These are phyloP conservation scores for Heimioporus sp. DNA, from an alignment of 768 basidiomycete species.

Conservation along the genomic window DNA sequence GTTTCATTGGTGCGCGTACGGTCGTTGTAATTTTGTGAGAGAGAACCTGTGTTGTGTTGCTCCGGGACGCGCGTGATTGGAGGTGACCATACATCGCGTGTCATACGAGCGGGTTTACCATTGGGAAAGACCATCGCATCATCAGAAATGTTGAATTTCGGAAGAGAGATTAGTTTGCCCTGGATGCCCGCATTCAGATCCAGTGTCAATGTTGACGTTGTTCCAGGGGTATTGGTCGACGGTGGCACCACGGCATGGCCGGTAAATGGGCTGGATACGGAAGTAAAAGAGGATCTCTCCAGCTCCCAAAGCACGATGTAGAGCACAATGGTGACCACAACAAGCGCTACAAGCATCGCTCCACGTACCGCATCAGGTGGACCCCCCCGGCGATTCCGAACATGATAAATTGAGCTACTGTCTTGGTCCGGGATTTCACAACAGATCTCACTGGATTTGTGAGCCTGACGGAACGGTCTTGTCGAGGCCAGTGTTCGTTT, in stretches of 20 bases:
- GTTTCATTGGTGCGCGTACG: not conserved
- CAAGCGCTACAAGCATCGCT: slow-evolving; percentile 14
- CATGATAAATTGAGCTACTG: not conserved
- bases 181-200: not conserved
- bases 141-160: not conserved
- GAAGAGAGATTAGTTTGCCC: not conserved
- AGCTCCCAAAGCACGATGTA: slow-evolving; percentile 21
- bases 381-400: slow-evolving; percentile 1
- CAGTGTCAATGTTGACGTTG: not conserved
- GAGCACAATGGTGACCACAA: slow-evolving; percentile 21
- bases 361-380: slow-evolving; percentile 10
- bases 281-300: slow-evolving; percentile 8
- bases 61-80: slow-evolving; percentile 36
- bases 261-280: not conserved
- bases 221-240: no score
- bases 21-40: not conserved
- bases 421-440: not conserved
- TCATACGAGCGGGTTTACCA: not conserved
- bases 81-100: slow-evolving; percentile 28
- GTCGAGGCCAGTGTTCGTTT: slow-evolving; percentile 2
- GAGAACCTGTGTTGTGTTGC: not conserved
- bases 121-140: not conserved
- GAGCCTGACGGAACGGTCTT: not conserved
- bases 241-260: not conserved
- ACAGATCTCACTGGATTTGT: not conserved